Conservation (phyloP, 768 basidiomycete genomes). For the Collybia sordida region DNA sequence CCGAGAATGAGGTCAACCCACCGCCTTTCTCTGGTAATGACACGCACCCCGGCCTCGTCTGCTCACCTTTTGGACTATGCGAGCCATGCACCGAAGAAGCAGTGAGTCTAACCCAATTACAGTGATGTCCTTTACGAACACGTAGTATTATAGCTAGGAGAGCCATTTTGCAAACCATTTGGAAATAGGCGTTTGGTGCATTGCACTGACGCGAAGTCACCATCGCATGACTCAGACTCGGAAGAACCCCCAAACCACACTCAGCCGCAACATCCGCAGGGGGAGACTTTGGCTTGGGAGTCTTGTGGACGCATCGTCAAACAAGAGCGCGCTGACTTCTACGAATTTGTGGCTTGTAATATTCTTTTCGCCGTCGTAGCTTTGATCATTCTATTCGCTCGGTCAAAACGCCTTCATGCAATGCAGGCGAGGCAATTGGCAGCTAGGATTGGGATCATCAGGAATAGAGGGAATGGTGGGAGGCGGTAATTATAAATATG, state of each 20-base stretch:
- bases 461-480: constrained; percentile 26
- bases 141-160: constrained; percentile 53
- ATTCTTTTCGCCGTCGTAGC: constrained; percentile 67
- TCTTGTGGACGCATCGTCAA: constrained; percentile 85
- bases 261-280: constrained; percentile 25
- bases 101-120: constrained; percentile 37
- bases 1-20: constrained; percentile 8
- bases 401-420: constrained; percentile 67
- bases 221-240: constrained; percentile 14
- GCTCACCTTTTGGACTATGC: constrained; percentile 57
- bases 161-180: constrained; percentile 95
- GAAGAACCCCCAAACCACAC: constrained; percentile 13
- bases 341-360: constrained; percentile 89
- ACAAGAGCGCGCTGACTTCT: constrained; percentile 83
- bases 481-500: constrained; percentile 8
- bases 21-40: constrained; percentile 19
- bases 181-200: constrained; percentile 91
- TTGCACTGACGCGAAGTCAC: constrained; percentile 50
- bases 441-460: constrained; percentile 77
- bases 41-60: constrained; percentile 34
- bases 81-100: constrained; percentile 63
- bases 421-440: constrained; percentile 82
- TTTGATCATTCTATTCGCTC: constrained; percentile 61
- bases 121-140: constrained; percentile 3
- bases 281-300: constrained; percentile 85